A percentile compares a stretch with the other conserved stretches of the same genome.
These are phyloP conservation scores for Priceomyces medius DNA, from an alignment of 805 yeast genomes.

Conservation along the genomic window DNA sequence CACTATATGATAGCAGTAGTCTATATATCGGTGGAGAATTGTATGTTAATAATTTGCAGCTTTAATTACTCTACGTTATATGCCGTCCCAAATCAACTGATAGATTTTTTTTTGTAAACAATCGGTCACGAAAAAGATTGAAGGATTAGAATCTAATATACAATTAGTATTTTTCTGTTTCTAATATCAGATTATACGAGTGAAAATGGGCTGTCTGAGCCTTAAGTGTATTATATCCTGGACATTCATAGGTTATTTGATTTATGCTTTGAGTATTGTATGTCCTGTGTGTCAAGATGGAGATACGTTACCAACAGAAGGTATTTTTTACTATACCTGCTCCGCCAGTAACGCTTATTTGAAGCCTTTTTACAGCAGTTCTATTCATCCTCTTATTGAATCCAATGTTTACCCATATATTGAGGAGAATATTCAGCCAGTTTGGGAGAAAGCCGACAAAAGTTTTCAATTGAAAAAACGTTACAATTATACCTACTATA, in stretches of 20 bases:
- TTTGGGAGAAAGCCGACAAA: background rate
- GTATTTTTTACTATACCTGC: slow-evolving; percentile 6
- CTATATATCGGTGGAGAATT: no score
- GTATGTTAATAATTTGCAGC: no score
- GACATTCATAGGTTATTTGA: slow-evolving; percentile 7
- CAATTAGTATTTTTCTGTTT: no score
- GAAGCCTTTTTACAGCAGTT: slow-evolving; percentile 2
- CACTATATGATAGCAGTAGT: no score
- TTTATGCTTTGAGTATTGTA: slow-evolving; percentile 7
- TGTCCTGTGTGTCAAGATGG: slow-evolving; percentile 5
- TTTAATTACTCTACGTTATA: background rate
- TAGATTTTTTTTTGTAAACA: background rate
- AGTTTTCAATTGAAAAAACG: background rate
- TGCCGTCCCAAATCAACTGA: background rate
- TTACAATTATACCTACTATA: background rate
- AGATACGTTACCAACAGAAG: slow-evolving; percentile 2
- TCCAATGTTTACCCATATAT: slow-evolving; percentile 3
- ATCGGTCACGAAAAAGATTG: background rate
- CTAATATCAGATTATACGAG: no score
- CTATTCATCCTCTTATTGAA: slow-evolving; percentile 4
- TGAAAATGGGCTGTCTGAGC: slow-evolving; percentile 1
- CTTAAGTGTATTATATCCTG: background rate
- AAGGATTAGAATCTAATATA: no score
- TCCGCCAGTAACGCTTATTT: slow-evolving; percentile 2
- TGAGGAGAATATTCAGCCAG: slow-evolving; percentile 1